These are phyloP conservation scores for Hypomontagnella submonticulosa DNA, from an alignment of 495 filamentous ascomycete species.

Conservation along the genomic window DNA sequence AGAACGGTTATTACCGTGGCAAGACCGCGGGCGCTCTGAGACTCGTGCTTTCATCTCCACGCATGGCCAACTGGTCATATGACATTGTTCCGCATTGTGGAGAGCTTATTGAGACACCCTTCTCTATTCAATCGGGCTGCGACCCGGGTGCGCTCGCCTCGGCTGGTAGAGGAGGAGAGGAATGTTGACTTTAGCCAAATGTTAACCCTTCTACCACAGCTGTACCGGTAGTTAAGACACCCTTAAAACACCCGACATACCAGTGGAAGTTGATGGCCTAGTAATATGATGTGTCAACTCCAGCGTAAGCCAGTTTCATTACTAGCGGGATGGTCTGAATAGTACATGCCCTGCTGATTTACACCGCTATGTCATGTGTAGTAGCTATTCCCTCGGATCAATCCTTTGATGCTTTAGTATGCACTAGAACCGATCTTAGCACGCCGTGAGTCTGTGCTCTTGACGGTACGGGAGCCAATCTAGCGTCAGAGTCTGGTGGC, in stretches of 20 bases:
- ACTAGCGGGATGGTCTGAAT: constrained; percentile 17
- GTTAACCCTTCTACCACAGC: constrained; percentile 5
- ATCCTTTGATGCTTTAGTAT: neutral
- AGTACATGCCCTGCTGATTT: neutral
- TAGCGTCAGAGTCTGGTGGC: constrained; percentile 1
- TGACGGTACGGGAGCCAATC: neutral
- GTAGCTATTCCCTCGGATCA: neutral
- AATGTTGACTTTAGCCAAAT: constrained; percentile 1
- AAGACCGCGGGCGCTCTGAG: constrained; percentile 14
- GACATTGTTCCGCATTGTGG: constrained; percentile 20
- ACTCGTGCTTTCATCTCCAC: constrained; percentile 12
- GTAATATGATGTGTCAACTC: constrained; percentile 26
- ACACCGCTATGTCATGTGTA: no score
- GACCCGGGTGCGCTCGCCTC: constrained; percentile 9
- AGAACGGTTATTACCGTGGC: constrained; percentile 16
- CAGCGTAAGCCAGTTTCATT: constrained; percentile 22
- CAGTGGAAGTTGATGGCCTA: neutral
- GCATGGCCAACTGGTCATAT: constrained; percentile 13
- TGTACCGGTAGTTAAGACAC: constrained; percentile 31
- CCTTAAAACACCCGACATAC: constrained; percentile 19
- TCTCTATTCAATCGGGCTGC: neutral
- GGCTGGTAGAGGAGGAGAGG: constrained; percentile 4
- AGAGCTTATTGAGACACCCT: constrained; percentile 33
- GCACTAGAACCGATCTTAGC: constrained; percentile 5
- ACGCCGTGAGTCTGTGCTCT: constrained; percentile 3